Conservation (phyloP, 2,329 filamentous ascomycete species). For the Cercospora janseana region DNA sequence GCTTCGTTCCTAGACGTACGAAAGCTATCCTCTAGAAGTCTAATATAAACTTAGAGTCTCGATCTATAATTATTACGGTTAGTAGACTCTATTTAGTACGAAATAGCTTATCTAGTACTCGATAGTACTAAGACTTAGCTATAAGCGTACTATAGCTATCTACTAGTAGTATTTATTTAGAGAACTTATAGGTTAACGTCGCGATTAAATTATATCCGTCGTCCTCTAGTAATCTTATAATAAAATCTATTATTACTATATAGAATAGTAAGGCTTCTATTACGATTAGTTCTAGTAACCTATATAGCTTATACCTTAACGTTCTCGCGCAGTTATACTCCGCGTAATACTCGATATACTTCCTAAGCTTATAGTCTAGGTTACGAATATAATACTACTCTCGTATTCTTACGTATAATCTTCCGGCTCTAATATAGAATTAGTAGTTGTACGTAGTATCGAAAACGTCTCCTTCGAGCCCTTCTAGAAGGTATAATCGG, state of each 20-base stretch:
- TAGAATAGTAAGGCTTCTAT: neutral
- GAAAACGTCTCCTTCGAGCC: too few relatives aligned
- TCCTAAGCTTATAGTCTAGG: neutral
- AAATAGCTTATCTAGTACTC: conserved; percentile 3
- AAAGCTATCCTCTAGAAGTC: conserved; percentile 5
- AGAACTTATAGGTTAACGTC: neutral
- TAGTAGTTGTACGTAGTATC: too few relatives aligned
- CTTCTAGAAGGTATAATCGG: too few relatives aligned
- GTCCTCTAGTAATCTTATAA: neutral
- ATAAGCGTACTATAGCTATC: neutral
- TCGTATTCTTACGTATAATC: too few relatives aligned
- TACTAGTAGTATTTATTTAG: conserved; percentile 7
- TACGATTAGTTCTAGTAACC: neutral
- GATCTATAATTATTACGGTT: conserved; percentile 4
- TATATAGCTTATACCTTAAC: neutral
- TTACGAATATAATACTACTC: too few relatives aligned
- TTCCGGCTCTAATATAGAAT: too few relatives aligned
- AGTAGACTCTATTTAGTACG: conserved; percentile 1
- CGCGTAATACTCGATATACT: neutral
- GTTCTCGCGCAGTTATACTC: neutral
- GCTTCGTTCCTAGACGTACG: neutral
- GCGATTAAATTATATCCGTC: neutral
- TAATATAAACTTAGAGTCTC: conserved; percentile 7
- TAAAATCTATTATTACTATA: conserved; percentile 4
- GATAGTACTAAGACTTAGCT: neutral